Percentiles rank a stretch among this genome's conserved stretches.
Evolutionary conservation across 2,329 filamentous ascomycete species (phyloP).

Genomic region (Monilinia vaccinii-corymbosi): DNA sequence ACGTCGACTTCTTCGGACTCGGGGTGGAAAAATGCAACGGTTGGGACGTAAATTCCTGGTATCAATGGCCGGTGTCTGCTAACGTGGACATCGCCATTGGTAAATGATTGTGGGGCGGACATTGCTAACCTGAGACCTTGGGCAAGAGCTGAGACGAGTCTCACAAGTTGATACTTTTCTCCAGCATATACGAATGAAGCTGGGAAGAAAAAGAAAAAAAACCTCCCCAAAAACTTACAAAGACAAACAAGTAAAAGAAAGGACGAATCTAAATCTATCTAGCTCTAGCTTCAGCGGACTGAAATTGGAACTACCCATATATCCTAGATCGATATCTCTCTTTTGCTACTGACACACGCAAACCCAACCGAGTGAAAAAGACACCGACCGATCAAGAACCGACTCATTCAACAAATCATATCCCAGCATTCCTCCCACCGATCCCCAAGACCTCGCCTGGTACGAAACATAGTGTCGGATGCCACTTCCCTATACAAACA

Average conservation of each 20-base stretch:
- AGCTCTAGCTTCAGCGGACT: background rate
- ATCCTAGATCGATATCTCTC: background rate
- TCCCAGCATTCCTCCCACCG: background rate
- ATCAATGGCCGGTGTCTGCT: constrained; percentile 12
- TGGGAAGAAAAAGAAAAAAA: background rate
- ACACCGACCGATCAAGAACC: background rate
- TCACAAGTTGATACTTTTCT: background rate
- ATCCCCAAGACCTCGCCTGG: background rate
- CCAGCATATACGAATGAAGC: background rate
- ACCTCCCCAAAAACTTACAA: background rate
- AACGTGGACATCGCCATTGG: background rate
- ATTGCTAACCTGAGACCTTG: background rate
- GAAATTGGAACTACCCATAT: background rate
- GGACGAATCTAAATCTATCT: background rate
- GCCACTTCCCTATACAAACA: background rate
- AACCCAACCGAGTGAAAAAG: background rate
- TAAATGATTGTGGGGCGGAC: background rate
- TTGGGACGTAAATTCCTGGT: constrained; percentile 40
- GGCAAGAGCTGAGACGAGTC: background rate
- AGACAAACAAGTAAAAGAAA: background rate
- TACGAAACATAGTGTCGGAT: background rate
- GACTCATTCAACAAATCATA: background rate
- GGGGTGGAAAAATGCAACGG: constrained; percentile 36
- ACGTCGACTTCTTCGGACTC: constrained; percentile 14
- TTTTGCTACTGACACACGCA: background rate